Percentiles rank a stretch among this genome's conserved stretches.
phyloP scores from a whole-genome alignment of 2,329 filamentous ascomycete genomes.

The Orbilia quercus region DNA sequence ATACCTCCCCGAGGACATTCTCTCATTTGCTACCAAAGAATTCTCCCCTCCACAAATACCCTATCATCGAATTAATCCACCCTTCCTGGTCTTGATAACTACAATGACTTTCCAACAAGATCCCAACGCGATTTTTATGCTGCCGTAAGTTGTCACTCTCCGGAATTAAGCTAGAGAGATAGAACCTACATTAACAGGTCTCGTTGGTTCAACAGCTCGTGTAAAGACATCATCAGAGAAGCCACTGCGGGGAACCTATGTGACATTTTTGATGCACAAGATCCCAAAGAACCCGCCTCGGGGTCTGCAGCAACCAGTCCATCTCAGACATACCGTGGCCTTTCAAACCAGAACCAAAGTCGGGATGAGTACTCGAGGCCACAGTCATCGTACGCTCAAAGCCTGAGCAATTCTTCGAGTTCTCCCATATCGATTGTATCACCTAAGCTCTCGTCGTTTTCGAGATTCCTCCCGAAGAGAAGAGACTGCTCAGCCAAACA shows the following conservation, averaged over 20 bases:
- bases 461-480: constrained; percentile 34
- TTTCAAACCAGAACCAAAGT: constrained; percentile 31
- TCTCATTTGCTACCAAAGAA: too few species aligned
- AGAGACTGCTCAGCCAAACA: constrained; percentile 37
- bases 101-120: constrained; percentile 39
- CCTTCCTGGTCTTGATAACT: too few species aligned
- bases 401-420: constrained; percentile 51
- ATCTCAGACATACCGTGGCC: constrained; percentile 22
- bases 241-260: constrained; percentile 42
- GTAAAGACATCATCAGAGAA: constrained; percentile 54
- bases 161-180: too few species aligned
- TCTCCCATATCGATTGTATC: constrained; percentile 46
- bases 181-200: too few species aligned
- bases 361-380: constrained; percentile 50
- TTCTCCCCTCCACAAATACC: too few species aligned
- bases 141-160: constrained; percentile 36
- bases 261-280: constrained; percentile 47
- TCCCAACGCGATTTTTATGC: constrained; percentile 38
- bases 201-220: constrained; percentile 20
- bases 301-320: constrained; percentile 33
- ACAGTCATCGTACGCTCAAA: constrained; percentile 47
- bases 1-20: not conserved
- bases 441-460: constrained; percentile 44
- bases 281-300: constrained; percentile 27
- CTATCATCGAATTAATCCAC: too few species aligned